These are phyloP conservation scores for Fraxinus velutina DNA, from an alignment of 305 asterid species.

Conservation along the genomic window DNA sequence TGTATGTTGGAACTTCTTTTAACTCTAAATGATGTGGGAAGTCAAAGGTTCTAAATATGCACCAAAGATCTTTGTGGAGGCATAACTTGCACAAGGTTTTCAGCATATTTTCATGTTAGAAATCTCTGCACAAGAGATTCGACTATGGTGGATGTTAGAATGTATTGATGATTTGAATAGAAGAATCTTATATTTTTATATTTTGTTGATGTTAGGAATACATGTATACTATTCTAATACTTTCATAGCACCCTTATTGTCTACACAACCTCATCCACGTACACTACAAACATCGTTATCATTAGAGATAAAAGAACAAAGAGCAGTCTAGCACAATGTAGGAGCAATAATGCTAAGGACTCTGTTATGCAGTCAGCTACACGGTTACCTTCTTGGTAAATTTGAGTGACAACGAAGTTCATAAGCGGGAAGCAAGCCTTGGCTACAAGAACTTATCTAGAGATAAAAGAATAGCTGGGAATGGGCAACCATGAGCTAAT, in stretches of 20 bases:
- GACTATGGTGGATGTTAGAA: background rate
- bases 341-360: no score
- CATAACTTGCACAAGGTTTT: background rate
- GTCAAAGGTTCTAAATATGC: background rate
- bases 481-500: no score
- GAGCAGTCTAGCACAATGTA: no score
- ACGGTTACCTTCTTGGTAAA: no score
- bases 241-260: background rate
- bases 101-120: no score
- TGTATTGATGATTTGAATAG: no score
- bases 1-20: background rate
- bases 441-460: no score
- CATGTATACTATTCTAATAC: background rate
- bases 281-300: background rate
- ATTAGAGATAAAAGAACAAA: no score
- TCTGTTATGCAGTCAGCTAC: no score
- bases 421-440: background rate
- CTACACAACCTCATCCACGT: background rate
- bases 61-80: background rate
- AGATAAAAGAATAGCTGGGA: background rate
- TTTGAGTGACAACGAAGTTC: background rate
- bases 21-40: background rate
- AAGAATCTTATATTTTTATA: no score
- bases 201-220: background rate
- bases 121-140: no score